These are phyloP conservation scores for Penicillium thymicola DNA, from an alignment of 2,329 filamentous ascomycete genomes.

Conservation along the genomic window DNA sequence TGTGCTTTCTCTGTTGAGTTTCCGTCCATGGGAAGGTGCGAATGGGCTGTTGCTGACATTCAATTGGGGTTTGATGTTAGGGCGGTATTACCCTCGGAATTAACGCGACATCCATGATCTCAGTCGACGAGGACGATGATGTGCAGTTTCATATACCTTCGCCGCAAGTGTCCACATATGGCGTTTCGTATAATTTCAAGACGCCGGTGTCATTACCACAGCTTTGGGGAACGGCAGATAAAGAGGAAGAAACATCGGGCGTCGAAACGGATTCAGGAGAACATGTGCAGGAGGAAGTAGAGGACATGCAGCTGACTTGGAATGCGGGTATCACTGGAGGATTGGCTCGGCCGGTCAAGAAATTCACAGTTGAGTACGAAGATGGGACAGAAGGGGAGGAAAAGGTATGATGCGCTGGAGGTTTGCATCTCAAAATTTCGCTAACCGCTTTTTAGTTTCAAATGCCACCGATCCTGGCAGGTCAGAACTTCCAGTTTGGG, in stretches of 20 bases:
- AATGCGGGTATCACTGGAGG: constrained; percentile 33
- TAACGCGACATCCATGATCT: constrained; percentile 36
- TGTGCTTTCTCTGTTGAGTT: constrained; percentile 12
- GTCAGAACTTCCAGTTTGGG: constrained; percentile 32
- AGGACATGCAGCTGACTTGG: constrained; percentile 28
- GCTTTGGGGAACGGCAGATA: constrained; percentile 19
- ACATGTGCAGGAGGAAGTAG: constrained; percentile 9
- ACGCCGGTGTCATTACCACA: constrained; percentile 32
- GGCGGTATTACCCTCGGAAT: constrained; percentile 34
- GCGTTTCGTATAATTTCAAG: constrained; percentile 35
- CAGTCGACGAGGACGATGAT: constrained; percentile 28
- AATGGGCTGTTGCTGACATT: constrained; percentile 9
- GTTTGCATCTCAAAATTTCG: neutral
- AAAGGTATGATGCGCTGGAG: constrained; percentile 22
- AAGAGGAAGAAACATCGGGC: constrained; percentile 16
- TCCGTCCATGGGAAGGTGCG: neutral
- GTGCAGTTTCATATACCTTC: constrained; percentile 30
- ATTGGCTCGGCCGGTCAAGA: constrained; percentile 24
- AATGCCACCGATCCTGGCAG: constrained; percentile 28
- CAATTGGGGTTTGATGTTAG: constrained; percentile 13
- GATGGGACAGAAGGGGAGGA: constrained; percentile 27
- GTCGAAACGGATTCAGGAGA: constrained; percentile 14
- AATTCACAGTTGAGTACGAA: constrained; percentile 21
- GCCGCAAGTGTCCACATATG: constrained; percentile 25
- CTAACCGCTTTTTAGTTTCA: constrained; percentile 28